Base-by-base conservation (phyloP, 345 rosid genomes). In the Eucalyptus marginata region DNA sequence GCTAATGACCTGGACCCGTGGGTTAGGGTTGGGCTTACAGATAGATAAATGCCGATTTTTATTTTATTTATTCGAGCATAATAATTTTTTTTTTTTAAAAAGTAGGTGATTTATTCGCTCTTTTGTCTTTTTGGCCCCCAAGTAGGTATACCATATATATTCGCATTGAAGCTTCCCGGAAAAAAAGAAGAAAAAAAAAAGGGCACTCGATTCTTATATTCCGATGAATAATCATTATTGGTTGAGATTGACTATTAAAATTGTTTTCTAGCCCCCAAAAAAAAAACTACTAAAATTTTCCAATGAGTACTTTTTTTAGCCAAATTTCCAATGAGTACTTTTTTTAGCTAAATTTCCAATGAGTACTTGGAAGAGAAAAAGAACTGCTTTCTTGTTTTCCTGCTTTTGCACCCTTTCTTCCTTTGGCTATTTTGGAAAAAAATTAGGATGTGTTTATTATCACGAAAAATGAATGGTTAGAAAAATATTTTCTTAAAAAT, bases 391-490 rank as follows among this genome's bases (percentile, higher is more conserved):
- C 18, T 84, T 84, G 9, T 84, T 84, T 46, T 49, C 24, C 7
- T 27, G 2, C 13, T 49, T 83, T 46, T 24, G 43, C 44, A 56
- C 62, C 62, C 27, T 56, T 56, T 22, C 12, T 56, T 56, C 17
- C 10, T 4, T 4, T 7, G 5, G 76, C 10, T 66, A 66, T 8
- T 66, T 15, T 66, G 76, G 20, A 15, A n/a, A n/a, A n/a, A 16
- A n/a, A n/a, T 15, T 3, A 15, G 3, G 36, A 13, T n/a, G 20
- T 7, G 2, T 66, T n/a, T 66, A 1, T 15, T 8, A 29, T 56
- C 2, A 0, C 0, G 13, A 56, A 56, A 24, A 2, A 56, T 56
- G 3, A 24, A 56, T 10, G 2, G 24, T 9, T 24, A 1, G 3
- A 0, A 56, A 56, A 56, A 22, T 4, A 10, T 56, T 56, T 56